Conservation (phyloP, 768 basidiomycete species). For the Asterophora parasitica region DNA sequence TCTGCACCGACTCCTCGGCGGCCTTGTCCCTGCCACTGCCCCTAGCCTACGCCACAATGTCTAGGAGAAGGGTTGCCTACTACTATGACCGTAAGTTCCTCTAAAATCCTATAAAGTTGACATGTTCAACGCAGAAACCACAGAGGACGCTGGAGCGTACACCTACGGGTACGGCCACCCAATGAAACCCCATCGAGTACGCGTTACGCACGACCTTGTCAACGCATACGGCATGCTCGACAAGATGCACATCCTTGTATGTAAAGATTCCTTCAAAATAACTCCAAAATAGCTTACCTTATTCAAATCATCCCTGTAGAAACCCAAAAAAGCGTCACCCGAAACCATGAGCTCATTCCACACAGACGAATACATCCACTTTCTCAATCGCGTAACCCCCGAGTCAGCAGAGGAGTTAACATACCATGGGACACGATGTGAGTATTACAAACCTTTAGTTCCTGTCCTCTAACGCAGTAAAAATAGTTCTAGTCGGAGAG, state of each 20-base stretch:
- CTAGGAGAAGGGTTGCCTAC: conserved; percentile 71
- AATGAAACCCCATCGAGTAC: conserved; percentile 96
- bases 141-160: conserved; percentile 67
- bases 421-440: conserved; percentile 81
- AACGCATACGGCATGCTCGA: conserved; percentile 88
- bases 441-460: background rate
- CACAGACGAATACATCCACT: conserved; percentile 97
- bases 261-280: conserved; percentile 17
- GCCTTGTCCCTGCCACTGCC: background rate
- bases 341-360: conserved; percentile 89
- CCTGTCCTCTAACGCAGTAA: background rate
- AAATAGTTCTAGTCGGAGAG: conserved; percentile 66
- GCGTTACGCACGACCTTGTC: conserved; percentile 89
- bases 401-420: conserved; percentile 88
- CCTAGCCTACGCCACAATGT: conserved; percentile 39
- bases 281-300: background rate
- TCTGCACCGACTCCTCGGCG: background rate
- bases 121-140: background rate
- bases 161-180: conserved; percentile 87
- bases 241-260: conserved; percentile 87
- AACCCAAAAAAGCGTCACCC: conserved; percentile 64
- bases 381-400: conserved; percentile 82
- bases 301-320: conserved; percentile 34
- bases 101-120: background rate
- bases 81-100: conserved; percentile 61